Evolutionary conservation across 176 grass and related monocot genomes (phyloP), one percentile per base, ranked within the genome.

Genomic region (Bothriochloa decipiens): DNA sequence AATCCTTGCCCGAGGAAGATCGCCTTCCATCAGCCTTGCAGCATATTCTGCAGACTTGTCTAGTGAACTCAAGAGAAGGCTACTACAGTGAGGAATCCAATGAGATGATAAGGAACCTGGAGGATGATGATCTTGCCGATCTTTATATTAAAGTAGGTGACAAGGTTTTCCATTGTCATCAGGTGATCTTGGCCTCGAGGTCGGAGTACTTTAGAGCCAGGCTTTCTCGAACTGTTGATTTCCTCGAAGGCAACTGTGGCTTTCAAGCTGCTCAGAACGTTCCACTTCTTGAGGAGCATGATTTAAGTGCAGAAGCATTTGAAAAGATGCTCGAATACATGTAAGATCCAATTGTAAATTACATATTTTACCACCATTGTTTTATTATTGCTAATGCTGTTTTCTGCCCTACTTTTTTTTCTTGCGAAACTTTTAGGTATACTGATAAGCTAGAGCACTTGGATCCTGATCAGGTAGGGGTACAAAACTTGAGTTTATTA

Each of bases 291-390:
- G 91, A 98, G 79, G 96, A 95, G 79, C 89, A 90, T 88, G 96
- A 95, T 78, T 76, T 98, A 78, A 95, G 91, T 80, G 80, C 83
- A n/a, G 89, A 98, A 81, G 87, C 96, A 72, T 98, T 98, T 86
- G 87, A 98, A 76, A 98, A 94, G 64, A 93, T 95, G 89, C 87
- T 98, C 64, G 96, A 98, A 78, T 98, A 98, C 85, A 98, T 98
- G 93, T 98, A 93, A 90, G 91, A 70, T 85, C 27, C 14, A 0
- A 67, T 84, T 52, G 5, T 57, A 36, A n/a, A n/a, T n/a, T n/a
- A 29, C 43, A 49, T 81, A 28, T 18, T 58, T 74, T 26, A 82
- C 22, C 16, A 67, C 45, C 75, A 81, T 61, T 65, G 36, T 74
- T 88, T 52, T 65, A 13, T 74, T 88, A 11, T 40, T 60, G 33